Evolutionary conservation across 1,139 yeast species (phyloP).

Genomic region (Oligophagozyma castellii): DNA sequence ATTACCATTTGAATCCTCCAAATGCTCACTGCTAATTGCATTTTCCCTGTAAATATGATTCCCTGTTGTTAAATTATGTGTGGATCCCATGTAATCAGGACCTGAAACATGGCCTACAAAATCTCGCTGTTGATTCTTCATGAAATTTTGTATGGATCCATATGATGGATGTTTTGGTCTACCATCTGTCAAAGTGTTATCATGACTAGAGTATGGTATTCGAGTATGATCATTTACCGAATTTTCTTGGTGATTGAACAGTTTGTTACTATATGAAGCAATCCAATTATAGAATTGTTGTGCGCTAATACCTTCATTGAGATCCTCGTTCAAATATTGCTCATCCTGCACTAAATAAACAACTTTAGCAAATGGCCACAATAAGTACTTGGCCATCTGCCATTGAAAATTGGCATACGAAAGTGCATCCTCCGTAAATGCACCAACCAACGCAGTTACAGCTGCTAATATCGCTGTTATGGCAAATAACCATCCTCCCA

Average conservation of each 20-base stretch:
- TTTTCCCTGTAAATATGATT: slow-evolving; percentile 1
- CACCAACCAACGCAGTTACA: slow-evolving; percentile 35
- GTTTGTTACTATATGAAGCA: slow-evolving; percentile 39
- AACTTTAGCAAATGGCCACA: slow-evolving; percentile 82
- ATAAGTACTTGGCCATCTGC: slow-evolving; percentile 54
- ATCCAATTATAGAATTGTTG: slow-evolving; percentile 88
- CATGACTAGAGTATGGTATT: slow-evolving; percentile 1
- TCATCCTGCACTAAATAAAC: slow-evolving; percentile 69
- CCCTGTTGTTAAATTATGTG: slow-evolving; percentile 1
- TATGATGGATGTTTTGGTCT: slow-evolving; percentile 12
- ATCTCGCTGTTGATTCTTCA: slow-evolving; percentile 4
- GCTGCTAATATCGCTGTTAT: slow-evolving; percentile 38
- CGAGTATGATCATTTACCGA: too few relatives aligned
- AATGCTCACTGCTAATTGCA: slow-evolving; percentile 1
- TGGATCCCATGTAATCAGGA: background rate
- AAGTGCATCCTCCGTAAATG: slow-evolving; percentile 30
- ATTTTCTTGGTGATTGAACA: slow-evolving; percentile 27
- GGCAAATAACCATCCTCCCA: slow-evolving; percentile 49
- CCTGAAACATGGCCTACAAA: background rate
- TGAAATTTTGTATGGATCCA: slow-evolving; percentile 14
- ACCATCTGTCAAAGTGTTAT: slow-evolving; percentile 4
- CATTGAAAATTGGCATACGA: slow-evolving; percentile 50
- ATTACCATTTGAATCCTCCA: background rate
- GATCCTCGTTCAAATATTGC: slow-evolving; percentile 74
- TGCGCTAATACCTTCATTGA: slow-evolving; percentile 73